phyloP scores from a whole-genome alignment of 1,139 yeast genomes.

The Diutina mesorugosa region DNA sequence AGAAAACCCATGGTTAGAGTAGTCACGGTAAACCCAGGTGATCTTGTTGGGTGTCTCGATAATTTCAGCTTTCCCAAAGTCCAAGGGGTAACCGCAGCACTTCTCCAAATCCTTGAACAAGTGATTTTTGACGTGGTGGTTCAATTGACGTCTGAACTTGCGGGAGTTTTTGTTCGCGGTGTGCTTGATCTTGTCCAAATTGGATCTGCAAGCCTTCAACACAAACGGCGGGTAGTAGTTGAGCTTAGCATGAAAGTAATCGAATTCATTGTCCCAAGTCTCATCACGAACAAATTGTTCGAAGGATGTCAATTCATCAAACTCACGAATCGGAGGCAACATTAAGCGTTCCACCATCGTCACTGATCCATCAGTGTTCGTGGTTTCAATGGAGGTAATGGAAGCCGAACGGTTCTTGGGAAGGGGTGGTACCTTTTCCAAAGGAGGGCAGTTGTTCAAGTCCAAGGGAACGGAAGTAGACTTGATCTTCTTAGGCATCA shows the following conservation, averaged over 20 bases:
- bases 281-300: conserved; percentile 58
- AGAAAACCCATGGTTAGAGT: conserved; percentile 39
- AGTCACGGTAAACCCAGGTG: conserved; percentile 41
- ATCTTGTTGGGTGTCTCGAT: conserved; percentile 26
- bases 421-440: neutral
- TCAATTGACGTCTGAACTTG: conserved; percentile 61
- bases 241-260: conserved; percentile 53
- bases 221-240: conserved; percentile 65
- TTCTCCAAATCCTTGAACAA: conserved; percentile 52
- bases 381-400: conserved; percentile 20
- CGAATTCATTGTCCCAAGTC: conserved; percentile 66
- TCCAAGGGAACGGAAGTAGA: neutral
- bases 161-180: conserved; percentile 60
- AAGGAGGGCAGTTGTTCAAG: neutral
- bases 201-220: conserved; percentile 51
- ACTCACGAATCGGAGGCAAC: conserved; percentile 34
- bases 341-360: conserved; percentile 14
- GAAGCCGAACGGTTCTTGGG: conserved; percentile 8
- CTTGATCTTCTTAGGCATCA: neutral
- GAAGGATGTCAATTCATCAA: conserved; percentile 52
- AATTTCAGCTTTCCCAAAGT: conserved; percentile 37
- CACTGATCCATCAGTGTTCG: conserved; percentile 11
- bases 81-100: conserved; percentile 45
- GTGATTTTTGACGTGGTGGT: conserved; percentile 65
- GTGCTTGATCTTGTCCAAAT: conserved; percentile 61